phyloP scores from a whole-genome alignment of 2,329 filamentous ascomycete species.

The Lachnellula cervina region DNA sequence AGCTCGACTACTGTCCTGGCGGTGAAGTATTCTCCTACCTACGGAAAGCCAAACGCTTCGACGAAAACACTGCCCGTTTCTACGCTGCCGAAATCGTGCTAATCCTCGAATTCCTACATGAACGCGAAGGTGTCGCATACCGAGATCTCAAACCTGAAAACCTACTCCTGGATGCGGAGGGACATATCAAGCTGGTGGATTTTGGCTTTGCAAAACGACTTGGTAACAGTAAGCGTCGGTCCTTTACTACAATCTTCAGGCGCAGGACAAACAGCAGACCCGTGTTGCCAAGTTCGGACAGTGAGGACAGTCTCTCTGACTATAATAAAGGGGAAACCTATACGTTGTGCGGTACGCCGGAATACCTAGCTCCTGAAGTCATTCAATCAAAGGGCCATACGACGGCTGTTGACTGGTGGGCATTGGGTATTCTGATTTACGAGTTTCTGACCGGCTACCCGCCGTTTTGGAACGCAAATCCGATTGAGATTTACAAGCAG shows the following conservation, averaged over 20 bases:
- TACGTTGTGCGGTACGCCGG: conserved; percentile 76
- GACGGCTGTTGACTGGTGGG: conserved; percentile 83
- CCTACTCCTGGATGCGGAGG: conserved; percentile 69
- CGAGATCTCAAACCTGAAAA: conserved; percentile 82
- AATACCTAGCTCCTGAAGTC: conserved; percentile 80
- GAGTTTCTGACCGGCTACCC: conserved; percentile 82
- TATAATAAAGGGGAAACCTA: conserved; percentile 60
- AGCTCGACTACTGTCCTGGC: conserved; percentile 74
- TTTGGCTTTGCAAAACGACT: conserved; percentile 82
- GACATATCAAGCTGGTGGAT: conserved; percentile 78
- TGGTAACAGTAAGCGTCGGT: conserved; percentile 45
- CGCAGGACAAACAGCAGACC: neutral
- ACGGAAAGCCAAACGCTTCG: conserved; percentile 71
- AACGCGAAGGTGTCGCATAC: conserved; percentile 73
- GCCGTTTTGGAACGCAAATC: conserved; percentile 82
- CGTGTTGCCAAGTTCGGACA: neutral
- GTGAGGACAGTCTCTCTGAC: conserved; percentile 6
- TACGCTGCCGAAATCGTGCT: conserved; percentile 81
- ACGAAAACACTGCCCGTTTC: conserved; percentile 72
- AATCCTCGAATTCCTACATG: conserved; percentile 75
- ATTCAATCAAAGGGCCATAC: conserved; percentile 77
- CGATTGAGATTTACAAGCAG: conserved; percentile 83
- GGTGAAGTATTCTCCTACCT: conserved; percentile 84
- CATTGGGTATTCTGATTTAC: conserved; percentile 76
- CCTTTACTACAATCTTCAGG: neutral